These are phyloP conservation scores for Musa itinerans DNA, from an alignment of 176 grass and related monocot genomes.

Conservation along the genomic window DNA sequence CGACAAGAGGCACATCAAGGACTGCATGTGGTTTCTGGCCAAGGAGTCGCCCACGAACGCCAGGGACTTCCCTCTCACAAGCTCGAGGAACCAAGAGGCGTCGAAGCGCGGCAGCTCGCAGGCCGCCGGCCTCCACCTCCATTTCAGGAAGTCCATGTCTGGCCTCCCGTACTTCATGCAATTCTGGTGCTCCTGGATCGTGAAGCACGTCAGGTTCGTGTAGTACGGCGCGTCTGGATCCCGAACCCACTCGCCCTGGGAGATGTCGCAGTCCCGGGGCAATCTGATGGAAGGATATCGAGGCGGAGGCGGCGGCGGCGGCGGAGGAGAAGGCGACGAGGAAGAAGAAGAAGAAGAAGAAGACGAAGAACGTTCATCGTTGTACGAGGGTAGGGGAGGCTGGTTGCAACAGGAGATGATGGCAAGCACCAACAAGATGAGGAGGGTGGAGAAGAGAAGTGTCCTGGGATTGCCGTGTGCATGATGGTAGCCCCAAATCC, in stretches of 20 bases:
- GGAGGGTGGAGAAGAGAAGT: no score
- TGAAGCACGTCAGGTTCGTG: conserved; percentile 33
- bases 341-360: background rate
- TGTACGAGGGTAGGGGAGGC: background rate
- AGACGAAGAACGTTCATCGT: background rate
- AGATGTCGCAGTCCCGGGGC: conserved; percentile 17
- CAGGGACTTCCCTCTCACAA: conserved; percentile 30
- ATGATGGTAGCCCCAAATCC: no score
- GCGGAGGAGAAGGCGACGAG: background rate
- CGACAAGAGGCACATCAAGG: conserved; percentile 43
- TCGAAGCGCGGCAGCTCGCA: conserved; percentile 37
- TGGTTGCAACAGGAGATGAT: no score
- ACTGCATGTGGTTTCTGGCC: conserved; percentile 50
- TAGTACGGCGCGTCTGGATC: conserved; percentile 27
- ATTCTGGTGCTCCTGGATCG: conserved; percentile 29
- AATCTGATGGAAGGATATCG: background rate
- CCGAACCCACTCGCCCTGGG: conserved; percentile 40
- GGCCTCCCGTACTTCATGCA: conserved; percentile 38
- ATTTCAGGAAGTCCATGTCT: conserved; percentile 32
- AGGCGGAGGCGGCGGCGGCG: background rate
- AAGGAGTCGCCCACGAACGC: conserved; percentile 55
- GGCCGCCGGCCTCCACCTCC: conserved; percentile 37
- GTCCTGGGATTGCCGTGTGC: no score
- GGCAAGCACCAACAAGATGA: no score
- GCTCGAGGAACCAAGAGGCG: conserved; percentile 25